Evolutionary conservation across 208 protist species (phyloP), one percentile per base, ranked within the genome.

Genomic region (Angomonas ambiguus): DNA sequence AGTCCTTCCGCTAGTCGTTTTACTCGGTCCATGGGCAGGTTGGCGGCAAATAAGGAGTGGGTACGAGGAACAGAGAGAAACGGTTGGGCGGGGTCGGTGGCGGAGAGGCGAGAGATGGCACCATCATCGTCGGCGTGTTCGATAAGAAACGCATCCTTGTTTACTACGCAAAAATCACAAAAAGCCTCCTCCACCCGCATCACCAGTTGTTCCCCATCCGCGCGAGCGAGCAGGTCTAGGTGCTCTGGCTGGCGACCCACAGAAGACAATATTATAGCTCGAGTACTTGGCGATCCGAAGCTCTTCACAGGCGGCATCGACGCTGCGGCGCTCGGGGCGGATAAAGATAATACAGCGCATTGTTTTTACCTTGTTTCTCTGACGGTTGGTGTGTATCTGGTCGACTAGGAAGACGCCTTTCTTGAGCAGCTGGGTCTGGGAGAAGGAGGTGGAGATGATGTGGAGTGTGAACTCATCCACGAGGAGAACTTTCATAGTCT

Each of bases 341-440:
- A 97, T 81, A 58, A 97, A 96, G 20, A 94, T 82, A 61, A 97
- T 77, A 55, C 85, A 94, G 20, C 92, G 96, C 74, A 99, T 81
- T 66, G 96, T 91, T 58, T 86, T 85, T 88, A 99, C 98, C 51
- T 68, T 41, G 42, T 96, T 87, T 25, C 93, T 79, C 51, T 87
- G 82, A 0, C 65, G 59, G 13, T 67, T 77, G 27, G 92, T 74
- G 62, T 65, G 72, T 22, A 99, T 62, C 0, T 80, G 70, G 67
- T 98, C 96, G 41, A 99, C 90, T 22, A 99, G 79, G 66, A 98
- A 99, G 1, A 99, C 96, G 51, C 97, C 91, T 62, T 97, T 92
- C 60, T 98, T 85, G 30, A 99, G 81, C 5, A 99, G 87, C 48
- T 94, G 79, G 0, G 93, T 95, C 76, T 98, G 93, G 4, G 95